Conservation (phyloP, 108 stramenopile genomes). For the Aurantiochytrium sp. region DNA sequence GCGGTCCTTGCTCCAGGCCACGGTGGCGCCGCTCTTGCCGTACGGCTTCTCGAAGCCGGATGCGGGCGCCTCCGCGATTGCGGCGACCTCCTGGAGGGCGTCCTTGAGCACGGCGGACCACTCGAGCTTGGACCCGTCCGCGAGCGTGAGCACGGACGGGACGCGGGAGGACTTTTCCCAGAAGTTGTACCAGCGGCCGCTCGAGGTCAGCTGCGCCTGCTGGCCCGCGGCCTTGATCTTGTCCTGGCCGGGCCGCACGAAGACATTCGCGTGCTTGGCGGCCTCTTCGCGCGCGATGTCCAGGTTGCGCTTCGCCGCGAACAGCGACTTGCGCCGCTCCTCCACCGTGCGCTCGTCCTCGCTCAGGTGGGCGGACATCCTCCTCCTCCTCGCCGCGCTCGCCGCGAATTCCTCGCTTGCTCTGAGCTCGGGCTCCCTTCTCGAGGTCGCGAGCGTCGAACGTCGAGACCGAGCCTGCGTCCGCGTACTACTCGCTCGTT, state of each 20-base stretch:
- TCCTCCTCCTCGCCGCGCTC: neutral
- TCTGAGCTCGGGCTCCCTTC: no score
- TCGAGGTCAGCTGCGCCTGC: neutral
- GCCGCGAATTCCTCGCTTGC: no score
- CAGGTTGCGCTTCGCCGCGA: neutral
- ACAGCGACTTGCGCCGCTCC: neutral
- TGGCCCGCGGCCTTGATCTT: neutral
- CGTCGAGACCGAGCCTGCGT: no score
- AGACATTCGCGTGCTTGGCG: slow-evolving; percentile 22
- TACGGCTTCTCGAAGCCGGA: neutral
- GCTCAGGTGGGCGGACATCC: no score
- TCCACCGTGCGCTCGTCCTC: no score
- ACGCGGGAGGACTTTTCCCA: slow-evolving; percentile 20
- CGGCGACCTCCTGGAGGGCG: neutral
- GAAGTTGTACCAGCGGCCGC: neutral
- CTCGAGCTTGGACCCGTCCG: neutral
- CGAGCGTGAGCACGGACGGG: neutral
- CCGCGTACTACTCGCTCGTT: no score
- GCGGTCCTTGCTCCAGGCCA: neutral
- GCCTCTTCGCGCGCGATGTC: neutral
- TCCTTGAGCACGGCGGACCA: neutral
- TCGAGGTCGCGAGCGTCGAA: no score
- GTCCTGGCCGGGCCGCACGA: neutral
- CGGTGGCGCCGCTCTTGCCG: neutral
- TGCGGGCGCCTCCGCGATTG: neutral